Conservation (phyloP, 805 yeast species). For the Yamadazyma philogaea region DNA sequence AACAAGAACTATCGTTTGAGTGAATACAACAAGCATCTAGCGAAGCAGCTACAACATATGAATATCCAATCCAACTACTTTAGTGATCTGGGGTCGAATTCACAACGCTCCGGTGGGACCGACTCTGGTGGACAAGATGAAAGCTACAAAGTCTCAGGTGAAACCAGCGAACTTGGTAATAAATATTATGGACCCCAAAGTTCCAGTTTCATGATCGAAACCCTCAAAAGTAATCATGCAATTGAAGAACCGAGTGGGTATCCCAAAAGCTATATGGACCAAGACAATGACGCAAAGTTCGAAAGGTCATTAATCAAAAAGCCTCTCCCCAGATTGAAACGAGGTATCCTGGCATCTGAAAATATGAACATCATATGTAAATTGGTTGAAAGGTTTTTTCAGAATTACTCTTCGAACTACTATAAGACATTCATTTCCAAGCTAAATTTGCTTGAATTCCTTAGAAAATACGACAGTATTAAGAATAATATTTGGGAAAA, state of each 20-base stretch:
- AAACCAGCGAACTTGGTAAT: constrained; percentile 37
- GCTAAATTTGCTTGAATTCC: constrained; percentile 31
- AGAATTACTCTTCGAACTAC: constrained; percentile 26
- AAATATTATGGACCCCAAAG: constrained; percentile 53
- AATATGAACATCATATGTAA: constrained; percentile 33
- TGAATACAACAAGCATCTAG: constrained; percentile 14
- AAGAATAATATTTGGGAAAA: constrained; percentile 42
- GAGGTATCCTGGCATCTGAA: constrained; percentile 6
- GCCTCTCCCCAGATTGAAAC: constrained; percentile 24
- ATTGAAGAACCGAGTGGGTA: constrained; percentile 4
- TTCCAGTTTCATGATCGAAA: constrained; percentile 45
- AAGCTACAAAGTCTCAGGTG: constrained; percentile 26
- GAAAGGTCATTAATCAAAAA: constrained; percentile 27
- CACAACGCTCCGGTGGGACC: not conserved
- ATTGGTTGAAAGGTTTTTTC: constrained; percentile 43
- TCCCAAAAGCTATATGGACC: constrained; percentile 13
- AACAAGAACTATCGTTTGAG: constrained; percentile 19
- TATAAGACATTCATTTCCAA: constrained; percentile 41
- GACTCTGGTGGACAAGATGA: not conserved
- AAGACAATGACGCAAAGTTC: constrained; percentile 9
- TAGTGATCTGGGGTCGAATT: not conserved
- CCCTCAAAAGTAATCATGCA: constrained; percentile 18
- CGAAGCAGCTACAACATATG: constrained; percentile 7
- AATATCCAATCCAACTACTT: constrained; percentile 9
- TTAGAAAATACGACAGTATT: constrained; percentile 31